Evolutionary conservation across 371 early-diverging fungal species (phyloP).

Genomic region (Actinomortierella wolfii): DNA sequence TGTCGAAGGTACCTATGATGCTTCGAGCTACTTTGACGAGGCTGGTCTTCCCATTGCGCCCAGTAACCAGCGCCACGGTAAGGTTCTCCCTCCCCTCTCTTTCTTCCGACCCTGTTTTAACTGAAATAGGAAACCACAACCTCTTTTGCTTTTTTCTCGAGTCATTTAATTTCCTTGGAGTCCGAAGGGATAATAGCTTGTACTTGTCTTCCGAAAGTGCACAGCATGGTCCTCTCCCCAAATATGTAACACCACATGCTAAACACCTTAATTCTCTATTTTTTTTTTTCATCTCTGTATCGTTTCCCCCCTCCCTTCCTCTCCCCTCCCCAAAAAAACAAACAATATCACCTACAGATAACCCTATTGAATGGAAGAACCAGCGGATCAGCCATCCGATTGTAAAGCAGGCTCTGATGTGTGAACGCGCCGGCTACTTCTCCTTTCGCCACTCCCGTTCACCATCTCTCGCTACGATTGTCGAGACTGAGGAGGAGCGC

Average conservation of each 20-base stretch:
- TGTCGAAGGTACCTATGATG: conserved; percentile 29
- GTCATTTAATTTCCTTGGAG: conserved; percentile 10
- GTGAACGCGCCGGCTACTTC: conserved; percentile 33
- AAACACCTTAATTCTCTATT: too few species aligned
- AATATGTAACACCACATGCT: too few species aligned
- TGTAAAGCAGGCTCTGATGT: conserved; percentile 28
- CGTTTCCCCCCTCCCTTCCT: too few species aligned
- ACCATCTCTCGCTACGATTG: conserved; percentile 35
- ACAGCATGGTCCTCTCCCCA: too few species aligned
- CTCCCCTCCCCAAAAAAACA: too few species aligned
- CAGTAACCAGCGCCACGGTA: conserved; percentile 8
- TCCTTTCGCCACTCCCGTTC: conserved; percentile 38
- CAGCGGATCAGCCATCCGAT: conserved; percentile 26
- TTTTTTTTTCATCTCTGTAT: too few species aligned
- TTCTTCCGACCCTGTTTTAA: neutral
- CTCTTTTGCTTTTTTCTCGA: neutral
- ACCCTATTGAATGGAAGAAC: conserved; percentile 36
- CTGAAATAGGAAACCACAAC: neutral
- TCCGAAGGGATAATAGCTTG: too few species aligned
- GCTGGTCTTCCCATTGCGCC: conserved; percentile 26
- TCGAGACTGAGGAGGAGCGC: conserved; percentile 16
- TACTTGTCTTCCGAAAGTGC: too few species aligned
- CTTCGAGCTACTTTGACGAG: conserved; percentile 32
- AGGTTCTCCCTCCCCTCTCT: neutral
- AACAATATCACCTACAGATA: too few species aligned